These are phyloP conservation scores for Globisporangium megalacanthum DNA, from an alignment of 352 stramenopile genomes.

Conservation along the genomic window DNA sequence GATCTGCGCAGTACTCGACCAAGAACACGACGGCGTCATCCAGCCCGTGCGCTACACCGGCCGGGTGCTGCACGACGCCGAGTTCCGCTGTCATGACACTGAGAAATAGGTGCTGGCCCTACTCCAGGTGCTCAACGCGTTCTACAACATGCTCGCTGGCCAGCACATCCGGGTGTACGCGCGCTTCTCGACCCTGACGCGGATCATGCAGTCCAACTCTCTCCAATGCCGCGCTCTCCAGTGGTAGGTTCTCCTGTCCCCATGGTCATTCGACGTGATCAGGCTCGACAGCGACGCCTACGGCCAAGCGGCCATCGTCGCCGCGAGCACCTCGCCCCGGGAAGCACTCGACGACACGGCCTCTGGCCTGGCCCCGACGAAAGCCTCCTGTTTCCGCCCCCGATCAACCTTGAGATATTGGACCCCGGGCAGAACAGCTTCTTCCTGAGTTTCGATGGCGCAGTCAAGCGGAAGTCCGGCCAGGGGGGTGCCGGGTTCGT, in stretches of 20 bases:
- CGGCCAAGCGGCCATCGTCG: constrained; percentile 2
- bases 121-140: constrained; percentile 4
- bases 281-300: constrained; percentile 1
- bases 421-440: neutral
- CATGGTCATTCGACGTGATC: constrained; percentile 5
- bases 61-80: constrained; percentile 6
- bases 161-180: constrained; percentile 13
- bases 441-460: constrained; percentile 19
- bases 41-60: constrained; percentile 12
- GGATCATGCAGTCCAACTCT: constrained; percentile 12
- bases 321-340: too few relatives aligned
- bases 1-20: constrained; percentile 9
- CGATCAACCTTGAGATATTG: constrained; percentile 4
- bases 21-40: constrained; percentile 8
- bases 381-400: too few relatives aligned
- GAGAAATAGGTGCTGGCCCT: constrained; percentile 17
- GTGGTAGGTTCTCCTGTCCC: constrained; percentile 13
- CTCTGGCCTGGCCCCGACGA: too few relatives aligned
- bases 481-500: constrained; percentile 14
- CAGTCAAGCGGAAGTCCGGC: constrained; percentile 6
- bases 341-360: too few relatives aligned
- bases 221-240: constrained; percentile 9
- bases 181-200: constrained; percentile 16
- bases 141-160: constrained; percentile 4
- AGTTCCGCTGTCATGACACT: constrained; percentile 9